Evolutionary conservation across 1,139 yeast genomes (phyloP).

Genomic region (Suhomyces choctaworum): DNA sequence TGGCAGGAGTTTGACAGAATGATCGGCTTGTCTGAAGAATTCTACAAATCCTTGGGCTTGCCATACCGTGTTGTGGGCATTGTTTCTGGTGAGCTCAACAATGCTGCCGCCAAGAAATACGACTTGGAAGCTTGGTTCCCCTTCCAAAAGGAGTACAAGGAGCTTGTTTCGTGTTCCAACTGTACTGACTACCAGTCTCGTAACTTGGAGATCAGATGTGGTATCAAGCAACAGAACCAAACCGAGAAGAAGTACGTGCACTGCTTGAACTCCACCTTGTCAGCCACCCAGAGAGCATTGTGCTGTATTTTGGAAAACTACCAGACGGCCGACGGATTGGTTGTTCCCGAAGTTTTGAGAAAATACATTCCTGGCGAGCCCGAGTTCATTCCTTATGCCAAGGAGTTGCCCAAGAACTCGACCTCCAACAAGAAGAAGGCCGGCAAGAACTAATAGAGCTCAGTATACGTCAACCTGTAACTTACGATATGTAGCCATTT

Average conservation of each 20-base stretch:
- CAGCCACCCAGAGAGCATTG: constrained; percentile 97
- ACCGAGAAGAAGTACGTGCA: constrained; percentile 97
- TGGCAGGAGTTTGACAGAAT: constrained; percentile 96
- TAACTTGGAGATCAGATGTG: constrained; percentile 97
- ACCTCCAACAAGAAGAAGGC: constrained; percentile 73
- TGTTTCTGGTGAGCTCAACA: constrained; percentile 97
- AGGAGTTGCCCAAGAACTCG: constrained; percentile 92
- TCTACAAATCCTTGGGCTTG: constrained; percentile 85
- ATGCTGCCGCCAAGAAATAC: constrained; percentile 98
- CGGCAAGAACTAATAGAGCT: constrained; percentile 18
- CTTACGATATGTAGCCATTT: too few relatives aligned
- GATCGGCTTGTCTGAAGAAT: constrained; percentile 89
- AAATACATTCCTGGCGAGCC: constrained; percentile 98
- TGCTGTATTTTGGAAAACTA: constrained; percentile 97
- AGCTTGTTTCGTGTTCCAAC: constrained; percentile 96
- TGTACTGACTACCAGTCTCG: constrained; percentile 99
- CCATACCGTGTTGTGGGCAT: constrained; percentile 98
- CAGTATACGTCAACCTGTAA: background rate
- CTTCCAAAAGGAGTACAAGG: constrained; percentile 97
- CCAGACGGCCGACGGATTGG: constrained; percentile 94
- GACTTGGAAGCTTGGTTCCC: constrained; percentile 99
- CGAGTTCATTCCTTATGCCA: constrained; percentile 85
- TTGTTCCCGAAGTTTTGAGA: constrained; percentile 92
- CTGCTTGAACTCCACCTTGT: constrained; percentile 94
- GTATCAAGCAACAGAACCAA: constrained; percentile 94